Evolutionary conservation across 441 rosid genomes (phyloP).

Genomic region (Pelargonium myrrhifolium): DNA sequence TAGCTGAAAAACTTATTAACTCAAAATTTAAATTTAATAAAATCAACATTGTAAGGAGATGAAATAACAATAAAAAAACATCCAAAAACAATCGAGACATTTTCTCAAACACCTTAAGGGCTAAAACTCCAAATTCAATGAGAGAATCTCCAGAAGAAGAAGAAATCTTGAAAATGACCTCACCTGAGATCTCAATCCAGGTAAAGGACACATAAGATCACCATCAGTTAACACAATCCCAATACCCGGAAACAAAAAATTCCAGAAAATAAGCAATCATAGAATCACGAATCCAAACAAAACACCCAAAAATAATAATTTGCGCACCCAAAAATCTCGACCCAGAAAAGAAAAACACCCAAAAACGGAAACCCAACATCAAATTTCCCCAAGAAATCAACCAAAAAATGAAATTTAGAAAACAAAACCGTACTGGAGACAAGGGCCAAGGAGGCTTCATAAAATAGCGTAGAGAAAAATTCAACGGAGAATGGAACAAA

Average conservation of each 20-base stretch:
- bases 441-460: slow-evolving; percentile 48
- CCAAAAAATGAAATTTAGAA: not conserved
- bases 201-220: slow-evolving; percentile 21
- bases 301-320: too few relatives aligned
- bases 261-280: slow-evolving; percentile 12
- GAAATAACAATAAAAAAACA: not conserved
- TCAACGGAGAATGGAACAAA: slow-evolving; percentile 9
- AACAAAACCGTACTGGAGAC: slow-evolving; percentile 26
- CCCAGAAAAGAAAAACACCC: not conserved
- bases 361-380: not conserved
- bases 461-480: slow-evolving; percentile 24
- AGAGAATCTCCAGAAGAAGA: too few relatives aligned
- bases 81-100: not conserved
- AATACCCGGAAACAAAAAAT: slow-evolving; percentile 13
- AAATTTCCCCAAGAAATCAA: not conserved
- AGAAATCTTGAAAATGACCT: slow-evolving; percentile 32
- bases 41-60: slow-evolving; percentile 8
- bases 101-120: not conserved
- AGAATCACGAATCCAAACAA: not conserved
- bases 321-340: not conserved
- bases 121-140: not conserved
- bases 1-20: too few relatives aligned
- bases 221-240: slow-evolving; percentile 17
- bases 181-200: slow-evolving; percentile 39
- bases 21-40: too few relatives aligned